These are phyloP conservation scores for Sugiyamaella castrensis DNA, from an alignment of 1,139 yeast species.

Conservation along the genomic window DNA sequence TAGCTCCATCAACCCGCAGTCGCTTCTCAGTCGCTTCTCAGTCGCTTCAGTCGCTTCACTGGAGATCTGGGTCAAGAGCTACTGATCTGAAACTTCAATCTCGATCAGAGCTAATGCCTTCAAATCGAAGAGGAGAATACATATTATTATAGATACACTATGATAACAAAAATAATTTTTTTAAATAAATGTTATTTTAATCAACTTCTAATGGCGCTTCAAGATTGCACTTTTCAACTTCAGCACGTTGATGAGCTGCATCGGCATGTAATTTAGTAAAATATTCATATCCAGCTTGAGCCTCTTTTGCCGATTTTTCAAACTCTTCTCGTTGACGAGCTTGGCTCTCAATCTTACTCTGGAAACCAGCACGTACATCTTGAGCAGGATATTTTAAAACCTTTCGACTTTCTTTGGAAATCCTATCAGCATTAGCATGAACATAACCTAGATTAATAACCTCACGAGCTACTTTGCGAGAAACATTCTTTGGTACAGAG, in stretches of 20 bases:
- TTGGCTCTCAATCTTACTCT: constrained; percentile 62
- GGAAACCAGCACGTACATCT: constrained; percentile 77
- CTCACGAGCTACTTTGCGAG: constrained; percentile 63
- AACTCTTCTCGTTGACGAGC: constrained; percentile 57
- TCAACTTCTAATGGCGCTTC: constrained; percentile 19
- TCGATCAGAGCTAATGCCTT: background rate
- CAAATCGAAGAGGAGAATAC: background rate
- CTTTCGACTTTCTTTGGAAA: constrained; percentile 76
- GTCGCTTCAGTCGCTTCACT: too few relatives aligned
- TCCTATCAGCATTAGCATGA: constrained; percentile 71
- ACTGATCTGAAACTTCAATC: too few relatives aligned
- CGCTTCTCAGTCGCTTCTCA: too few relatives aligned
- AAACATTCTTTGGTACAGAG: constrained; percentile 82
- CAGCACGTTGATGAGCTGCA: constrained; percentile 27
- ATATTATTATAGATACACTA: background rate
- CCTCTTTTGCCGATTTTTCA: constrained; percentile 47
- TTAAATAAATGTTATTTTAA: constrained; percentile 8
- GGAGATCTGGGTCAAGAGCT: too few relatives aligned
- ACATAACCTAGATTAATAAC: constrained; percentile 69
- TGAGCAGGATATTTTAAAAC: constrained; percentile 80
- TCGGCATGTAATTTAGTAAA: constrained; percentile 53
- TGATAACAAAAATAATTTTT: too few relatives aligned
- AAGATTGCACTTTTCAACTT: constrained; percentile 27
- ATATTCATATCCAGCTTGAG: constrained; percentile 54
- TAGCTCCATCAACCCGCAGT: too few relatives aligned